Base-by-base conservation (phyloP, 1,139 yeast species). In the Scheffersomyces quercinus region DNA sequence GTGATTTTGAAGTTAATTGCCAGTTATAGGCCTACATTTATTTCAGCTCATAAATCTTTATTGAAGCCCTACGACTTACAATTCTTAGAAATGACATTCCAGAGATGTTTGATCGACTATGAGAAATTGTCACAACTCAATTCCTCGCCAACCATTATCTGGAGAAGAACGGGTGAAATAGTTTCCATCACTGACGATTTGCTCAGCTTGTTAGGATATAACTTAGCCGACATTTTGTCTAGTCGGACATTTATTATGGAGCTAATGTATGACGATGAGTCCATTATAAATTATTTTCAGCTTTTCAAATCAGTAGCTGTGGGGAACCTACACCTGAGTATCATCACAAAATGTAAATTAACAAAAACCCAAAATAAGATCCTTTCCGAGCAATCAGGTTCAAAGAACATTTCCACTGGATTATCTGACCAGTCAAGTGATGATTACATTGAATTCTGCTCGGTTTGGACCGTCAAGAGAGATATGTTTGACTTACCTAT, bases 401-500 rank as follows among this genome's bases (percentile, higher is more conserved):
- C 36, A 20, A 36, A 13, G n/a, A 39, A 29, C 34, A 33, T 14
- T 39, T 44, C 16, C 43, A 29, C 46, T 40, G 39, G 50, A 40
- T 33, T 46, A 45, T 16, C 29, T 10, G 40, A n/a, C 65, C 1
- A 58, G 32, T 5, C 7, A 55, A 65, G 36, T 31, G 53, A 49
- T 8, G 63, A 59, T 10, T 75, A 59, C 51, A 68, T 80, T 40
- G 78, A 76, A 50, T 79, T 81, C 55, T 77, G 82, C 51, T 73
- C 81, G 30, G 83, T 79, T 28, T 81, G 85, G 84, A 80, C 85
- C 0, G 82, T 79, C 24, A 88, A 88, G 55, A 72, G 96, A 52
- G 97, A 91, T 64, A 82, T 88, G 41, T 91, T 90, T 66, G 96
- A 90, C 57, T 83, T 90, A 42, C 97, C 98, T 45, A 79, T 67